Evolutionary conservation across 2,329 filamentous ascomycete species (phyloP).

Genomic region (Pseudogymnoascus sp.): DNA sequence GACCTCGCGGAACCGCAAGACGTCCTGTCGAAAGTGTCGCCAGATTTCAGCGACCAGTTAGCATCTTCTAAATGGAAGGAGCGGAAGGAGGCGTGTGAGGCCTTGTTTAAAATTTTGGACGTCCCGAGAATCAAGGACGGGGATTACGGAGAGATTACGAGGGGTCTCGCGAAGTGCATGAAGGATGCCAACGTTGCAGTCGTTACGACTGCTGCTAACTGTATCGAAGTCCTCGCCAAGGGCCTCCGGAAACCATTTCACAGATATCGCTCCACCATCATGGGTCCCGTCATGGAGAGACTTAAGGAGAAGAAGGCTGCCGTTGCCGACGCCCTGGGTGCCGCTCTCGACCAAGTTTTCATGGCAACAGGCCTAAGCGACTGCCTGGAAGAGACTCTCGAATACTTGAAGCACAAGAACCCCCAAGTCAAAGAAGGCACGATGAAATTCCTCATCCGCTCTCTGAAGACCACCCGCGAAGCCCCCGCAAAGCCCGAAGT

Average conservation of each 20-base stretch:
- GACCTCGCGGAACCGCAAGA: conserved; percentile 83
- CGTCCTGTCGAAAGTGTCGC: conserved; percentile 70
- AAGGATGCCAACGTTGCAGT: conserved; percentile 97
- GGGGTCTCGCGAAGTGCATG: conserved; percentile 88
- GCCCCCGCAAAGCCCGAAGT: conserved; percentile 81
- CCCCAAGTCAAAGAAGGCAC: conserved; percentile 95
- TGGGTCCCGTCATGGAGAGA: conserved; percentile 87
- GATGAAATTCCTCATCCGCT: conserved; percentile 85
- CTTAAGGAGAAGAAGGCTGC: conserved; percentile 94
- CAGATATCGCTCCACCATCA: conserved; percentile 72
- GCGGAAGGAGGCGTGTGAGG: conserved; percentile 86
- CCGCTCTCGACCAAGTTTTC: conserved; percentile 67
- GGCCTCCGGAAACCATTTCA: conserved; percentile 70
- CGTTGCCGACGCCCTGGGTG: conserved; percentile 79
- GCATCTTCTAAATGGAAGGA: conserved; percentile 97
- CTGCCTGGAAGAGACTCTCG: conserved; percentile 80
- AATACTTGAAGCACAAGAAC: conserved; percentile 88
- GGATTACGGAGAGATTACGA: conserved; percentile 75
- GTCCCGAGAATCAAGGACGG: conserved; percentile 88
- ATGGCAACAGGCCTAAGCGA: conserved; percentile 64
- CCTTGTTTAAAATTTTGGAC: conserved; percentile 65
- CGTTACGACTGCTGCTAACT: conserved; percentile 86
- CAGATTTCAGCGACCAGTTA: conserved; percentile 73
- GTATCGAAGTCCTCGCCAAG: conserved; percentile 80
- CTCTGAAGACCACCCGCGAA: conserved; percentile 70